Conservation (phyloP, 1,284 basidiomycete genomes). For the Austroboletus novae-zelandiae region DNA sequence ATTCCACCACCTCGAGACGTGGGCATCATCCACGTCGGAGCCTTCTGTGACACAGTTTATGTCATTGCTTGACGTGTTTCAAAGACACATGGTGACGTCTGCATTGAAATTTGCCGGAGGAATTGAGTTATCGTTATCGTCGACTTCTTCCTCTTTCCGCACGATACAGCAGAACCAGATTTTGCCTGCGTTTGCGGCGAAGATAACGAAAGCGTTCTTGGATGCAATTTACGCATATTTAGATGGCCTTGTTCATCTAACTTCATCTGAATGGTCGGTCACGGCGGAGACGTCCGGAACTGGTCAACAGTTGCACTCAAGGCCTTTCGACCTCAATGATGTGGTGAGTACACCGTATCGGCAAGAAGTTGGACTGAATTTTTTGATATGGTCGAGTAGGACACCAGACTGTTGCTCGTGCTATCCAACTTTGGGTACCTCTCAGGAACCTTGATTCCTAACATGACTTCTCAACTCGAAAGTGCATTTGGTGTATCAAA, state of each 20-base stretch:
- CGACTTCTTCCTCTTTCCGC: slow-evolving; percentile 41
- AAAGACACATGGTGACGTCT: slow-evolving; percentile 76
- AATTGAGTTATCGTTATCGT: slow-evolving; percentile 55
- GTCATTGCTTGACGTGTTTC: slow-evolving; percentile 77
- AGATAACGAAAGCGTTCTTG: slow-evolving; percentile 85
- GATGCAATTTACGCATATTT: slow-evolving; percentile 88
- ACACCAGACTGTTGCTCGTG: slow-evolving; percentile 85
- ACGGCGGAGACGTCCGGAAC: slow-evolving; percentile 31
- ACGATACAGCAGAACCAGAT: slow-evolving; percentile 58
- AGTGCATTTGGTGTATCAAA: slow-evolving; percentile 75
- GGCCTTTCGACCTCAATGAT: slow-evolving; percentile 50
- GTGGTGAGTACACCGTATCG: slow-evolving; percentile 43
- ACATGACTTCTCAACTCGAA: slow-evolving; percentile 80
- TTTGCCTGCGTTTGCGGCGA: slow-evolving; percentile 55
- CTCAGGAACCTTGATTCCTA: slow-evolving; percentile 68
- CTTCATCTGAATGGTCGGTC: slow-evolving; percentile 69
- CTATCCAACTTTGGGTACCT: slow-evolving; percentile 88
- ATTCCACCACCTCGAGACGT: slow-evolving; percentile 86
- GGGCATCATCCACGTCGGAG: slow-evolving; percentile 63
- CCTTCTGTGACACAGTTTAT: slow-evolving; percentile 67
- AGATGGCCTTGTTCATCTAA: slow-evolving; percentile 85
- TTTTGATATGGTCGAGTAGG: slow-evolving; percentile 44
- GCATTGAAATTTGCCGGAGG: slow-evolving; percentile 86
- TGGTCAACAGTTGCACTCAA: slow-evolving; percentile 12
- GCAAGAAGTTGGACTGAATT: slow-evolving; percentile 1